These are phyloP conservation scores for Musa troglodytarum DNA, from an alignment of 176 grass and related monocot species.

Conservation along the genomic window DNA sequence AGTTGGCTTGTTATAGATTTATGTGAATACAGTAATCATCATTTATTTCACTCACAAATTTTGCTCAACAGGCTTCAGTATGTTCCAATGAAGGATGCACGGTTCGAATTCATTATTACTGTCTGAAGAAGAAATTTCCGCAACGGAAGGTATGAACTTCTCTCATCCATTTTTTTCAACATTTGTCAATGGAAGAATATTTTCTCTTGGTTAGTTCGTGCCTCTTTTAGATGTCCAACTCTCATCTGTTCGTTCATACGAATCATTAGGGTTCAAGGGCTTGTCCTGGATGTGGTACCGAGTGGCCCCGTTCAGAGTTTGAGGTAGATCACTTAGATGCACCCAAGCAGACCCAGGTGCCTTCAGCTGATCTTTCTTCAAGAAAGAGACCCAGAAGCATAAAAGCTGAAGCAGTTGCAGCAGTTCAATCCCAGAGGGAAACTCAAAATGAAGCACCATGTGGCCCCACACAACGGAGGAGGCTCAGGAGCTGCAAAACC, in stretches of 20 bases:
- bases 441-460: slow-evolving; percentile 13
- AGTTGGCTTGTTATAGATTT: too few relatives aligned
- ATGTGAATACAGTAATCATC: too few relatives aligned
- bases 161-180: not conserved
- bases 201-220: not conserved
- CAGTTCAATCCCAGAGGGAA: slow-evolving; percentile 6
- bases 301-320: slow-evolving; percentile 46
- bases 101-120: slow-evolving; percentile 81
- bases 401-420: slow-evolving; percentile 35
- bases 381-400: slow-evolving; percentile 30
- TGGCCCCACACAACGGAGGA: slow-evolving; percentile 9
- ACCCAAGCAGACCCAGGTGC: slow-evolving; percentile 16
- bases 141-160: slow-evolving; percentile 32
- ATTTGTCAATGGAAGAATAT: not conserved
- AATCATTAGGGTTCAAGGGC: slow-evolving; percentile 43
- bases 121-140: slow-evolving; percentile 78
- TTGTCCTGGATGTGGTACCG: slow-evolving; percentile 54
- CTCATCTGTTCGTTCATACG: not conserved
- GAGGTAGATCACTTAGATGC: slow-evolving; percentile 20
- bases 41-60: not conserved
- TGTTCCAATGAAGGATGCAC: slow-evolving; percentile 66
- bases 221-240: not conserved
- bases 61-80: slow-evolving; percentile 39
- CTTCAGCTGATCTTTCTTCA: slow-evolving; percentile 6
- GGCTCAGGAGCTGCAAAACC: slow-evolving; percentile 25